Percentiles rank a stretch among this genome's conserved stretches.
These are phyloP conservation scores for Eremomyces bilateralis DNA, from an alignment of 495 filamentous ascomycete genomes.

Conservation along the genomic window DNA sequence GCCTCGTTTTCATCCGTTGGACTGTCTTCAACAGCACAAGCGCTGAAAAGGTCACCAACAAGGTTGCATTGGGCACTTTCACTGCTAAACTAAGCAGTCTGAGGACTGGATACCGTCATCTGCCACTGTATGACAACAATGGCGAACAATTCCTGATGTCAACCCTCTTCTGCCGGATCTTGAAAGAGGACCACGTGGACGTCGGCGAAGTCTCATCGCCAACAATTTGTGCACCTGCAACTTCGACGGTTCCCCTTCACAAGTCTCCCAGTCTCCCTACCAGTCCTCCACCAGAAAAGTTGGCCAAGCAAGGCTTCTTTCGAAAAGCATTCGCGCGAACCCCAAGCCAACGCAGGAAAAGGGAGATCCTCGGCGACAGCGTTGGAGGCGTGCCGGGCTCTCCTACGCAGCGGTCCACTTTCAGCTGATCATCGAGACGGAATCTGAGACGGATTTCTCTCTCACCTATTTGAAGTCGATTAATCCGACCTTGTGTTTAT, in stretches of 20 bases:
- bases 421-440: too few relatives aligned
- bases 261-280: constrained; percentile 1
- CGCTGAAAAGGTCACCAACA: constrained; percentile 22
- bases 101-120: constrained; percentile 85
- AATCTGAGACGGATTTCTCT: too few relatives aligned
- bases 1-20: constrained; percentile 82
- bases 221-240: too few relatives aligned
- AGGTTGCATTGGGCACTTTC: constrained; percentile 56
- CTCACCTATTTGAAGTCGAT: too few relatives aligned
- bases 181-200: constrained; percentile 37
- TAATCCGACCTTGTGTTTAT: too few relatives aligned
- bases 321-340: constrained; percentile 6
- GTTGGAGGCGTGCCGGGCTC: too few relatives aligned
- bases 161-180: constrained; percentile 77
- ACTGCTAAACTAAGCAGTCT: constrained; percentile 79
- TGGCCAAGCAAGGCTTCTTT: constrained; percentile 7
- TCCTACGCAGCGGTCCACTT: too few relatives aligned
- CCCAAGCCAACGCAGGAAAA: constrained; percentile 10
- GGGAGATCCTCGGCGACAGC: constrained; percentile 5
- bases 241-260: background rate
- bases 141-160: constrained; percentile 87
- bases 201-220: too few relatives aligned
- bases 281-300: constrained; percentile 3
- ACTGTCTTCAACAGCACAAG: constrained; percentile 58
- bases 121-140: constrained; percentile 74